phyloP scores from a whole-genome alignment of 495 filamentous ascomycete genomes.

The Lepidopterella palustris region DNA sequence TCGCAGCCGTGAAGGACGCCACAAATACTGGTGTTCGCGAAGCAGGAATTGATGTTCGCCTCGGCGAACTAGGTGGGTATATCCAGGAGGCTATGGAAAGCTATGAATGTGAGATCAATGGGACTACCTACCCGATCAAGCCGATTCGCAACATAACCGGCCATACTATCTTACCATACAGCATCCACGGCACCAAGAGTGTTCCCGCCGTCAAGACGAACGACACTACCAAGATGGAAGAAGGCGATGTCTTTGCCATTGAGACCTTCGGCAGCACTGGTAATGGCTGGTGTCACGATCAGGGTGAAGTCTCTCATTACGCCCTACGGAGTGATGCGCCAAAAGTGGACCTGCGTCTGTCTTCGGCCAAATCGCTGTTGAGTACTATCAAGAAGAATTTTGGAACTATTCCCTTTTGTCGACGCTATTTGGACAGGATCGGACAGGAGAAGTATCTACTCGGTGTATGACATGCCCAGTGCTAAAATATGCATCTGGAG shows the following conservation, averaged over 20 bases:
- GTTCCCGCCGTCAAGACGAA: constrained; percentile 81
- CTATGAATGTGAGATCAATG: constrained; percentile 74
- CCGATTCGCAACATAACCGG: constrained; percentile 82
- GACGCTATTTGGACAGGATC: constrained; percentile 58
- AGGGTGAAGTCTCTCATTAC: constrained; percentile 42
- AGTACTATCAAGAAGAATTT: constrained; percentile 60
- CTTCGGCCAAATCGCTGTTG: constrained; percentile 50
- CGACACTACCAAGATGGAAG: constrained; percentile 75
- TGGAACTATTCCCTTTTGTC: constrained; percentile 54
- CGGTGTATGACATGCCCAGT: constrained; percentile 40
- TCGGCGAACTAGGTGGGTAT: constrained; percentile 65
- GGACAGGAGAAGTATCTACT: constrained; percentile 55
- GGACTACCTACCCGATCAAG: constrained; percentile 74
- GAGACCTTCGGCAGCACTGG: constrained; percentile 93
- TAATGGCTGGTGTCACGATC: constrained; percentile 51
- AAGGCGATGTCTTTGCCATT: constrained; percentile 87
- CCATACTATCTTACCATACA: constrained; percentile 77
- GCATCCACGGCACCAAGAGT: constrained; percentile 84
- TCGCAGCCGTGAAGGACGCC: constrained; percentile 74
- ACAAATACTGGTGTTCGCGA: constrained; percentile 80
- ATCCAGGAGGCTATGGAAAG: constrained; percentile 90
- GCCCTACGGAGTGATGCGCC: constrained; percentile 48
- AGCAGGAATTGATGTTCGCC: constrained; percentile 74
- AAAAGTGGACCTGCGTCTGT: constrained; percentile 45
- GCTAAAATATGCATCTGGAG: constrained; percentile 35